These are phyloP conservation scores for Auricularia sp. DNA, from an alignment of 768 basidiomycete genomes.

Conservation along the genomic window DNA sequence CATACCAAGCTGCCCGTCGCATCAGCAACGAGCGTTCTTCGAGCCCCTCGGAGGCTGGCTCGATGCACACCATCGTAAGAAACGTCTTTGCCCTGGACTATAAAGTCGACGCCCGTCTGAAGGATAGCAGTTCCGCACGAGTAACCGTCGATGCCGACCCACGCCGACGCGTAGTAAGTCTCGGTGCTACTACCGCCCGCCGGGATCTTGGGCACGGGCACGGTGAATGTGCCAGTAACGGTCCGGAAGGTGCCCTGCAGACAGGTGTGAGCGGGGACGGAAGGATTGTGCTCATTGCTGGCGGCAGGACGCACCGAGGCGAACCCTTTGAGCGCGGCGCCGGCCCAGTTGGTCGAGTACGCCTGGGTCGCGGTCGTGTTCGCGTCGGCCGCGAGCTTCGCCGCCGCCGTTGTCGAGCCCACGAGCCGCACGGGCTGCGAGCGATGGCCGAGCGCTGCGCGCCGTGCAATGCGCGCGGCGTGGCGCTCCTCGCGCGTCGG, in stretches of 20 bases:
- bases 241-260: constrained; percentile 19
- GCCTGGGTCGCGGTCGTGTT: constrained; percentile 15
- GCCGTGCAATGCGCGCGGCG: constrained; percentile 14
- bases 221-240: constrained; percentile 25
- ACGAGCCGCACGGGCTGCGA: not conserved
- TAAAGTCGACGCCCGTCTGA: constrained; percentile 29
- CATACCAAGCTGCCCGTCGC: constrained; percentile 18
- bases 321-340: constrained; percentile 20
- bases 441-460: constrained; percentile 9
- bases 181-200: constrained; percentile 9
- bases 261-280: too few species aligned
- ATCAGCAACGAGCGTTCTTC: not conserved
- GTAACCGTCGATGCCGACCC: constrained; percentile 30
- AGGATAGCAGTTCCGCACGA: constrained; percentile 26
- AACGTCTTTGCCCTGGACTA: constrained; percentile 13
- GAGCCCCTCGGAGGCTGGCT: not conserved
- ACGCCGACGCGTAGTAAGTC: constrained; percentile 22
- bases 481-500: constrained; percentile 13
- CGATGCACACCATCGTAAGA: constrained; percentile 20
- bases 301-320: not conserved
- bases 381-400: not conserved
- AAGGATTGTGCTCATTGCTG: too few species aligned
- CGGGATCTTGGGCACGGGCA: constrained; percentile 22
- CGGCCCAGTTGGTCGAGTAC: constrained; percentile 28
- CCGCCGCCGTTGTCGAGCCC: not conserved